Percentiles rank a stretch among this genome's conserved stretches.
phyloP scores from a whole-genome alignment of 179 eudicot genomes.

The Beta lomatogona region DNA sequence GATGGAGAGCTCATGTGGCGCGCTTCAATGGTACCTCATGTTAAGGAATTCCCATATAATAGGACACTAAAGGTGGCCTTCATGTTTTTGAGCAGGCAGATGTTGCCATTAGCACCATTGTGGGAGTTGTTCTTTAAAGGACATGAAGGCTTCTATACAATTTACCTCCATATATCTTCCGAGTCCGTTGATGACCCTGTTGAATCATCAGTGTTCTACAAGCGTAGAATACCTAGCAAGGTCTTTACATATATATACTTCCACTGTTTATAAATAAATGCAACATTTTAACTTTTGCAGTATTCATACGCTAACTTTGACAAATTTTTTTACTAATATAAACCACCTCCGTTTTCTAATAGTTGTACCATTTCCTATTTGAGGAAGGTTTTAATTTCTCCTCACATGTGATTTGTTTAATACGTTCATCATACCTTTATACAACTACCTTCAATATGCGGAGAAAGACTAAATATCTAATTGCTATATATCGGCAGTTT shows the following conservation, averaged over 20 bases:
- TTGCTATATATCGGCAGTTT: no score
- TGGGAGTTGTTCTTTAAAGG: constrained; percentile 86
- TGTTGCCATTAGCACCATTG: constrained; percentile 61
- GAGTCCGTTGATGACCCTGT: constrained; percentile 40
- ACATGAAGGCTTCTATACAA: constrained; percentile 59
- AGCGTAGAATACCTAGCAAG: constrained; percentile 75
- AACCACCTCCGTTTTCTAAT: no score
- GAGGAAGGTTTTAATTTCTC: no score
- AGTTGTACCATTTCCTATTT: no score
- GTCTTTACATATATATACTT: constrained; percentile 23
- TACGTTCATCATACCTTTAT: no score
- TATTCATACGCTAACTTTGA: no score
- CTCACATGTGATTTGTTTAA: no score
- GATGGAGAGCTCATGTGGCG: constrained; percentile 67
- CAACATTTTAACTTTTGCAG: no score
- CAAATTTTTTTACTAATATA: no score
- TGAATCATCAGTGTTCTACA: constrained; percentile 64
- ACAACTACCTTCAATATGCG: no score
- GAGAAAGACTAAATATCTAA: no score
- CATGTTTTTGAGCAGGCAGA: constrained; percentile 66
- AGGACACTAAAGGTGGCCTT: constrained; percentile 71
- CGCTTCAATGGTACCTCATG: constrained; percentile 58
- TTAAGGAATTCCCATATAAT: constrained; percentile 43
- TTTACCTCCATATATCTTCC: constrained; percentile 61
- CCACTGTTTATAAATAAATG: no score